Conservation (phyloP, 805 yeast species). For the Candida methanosorbosa region DNA sequence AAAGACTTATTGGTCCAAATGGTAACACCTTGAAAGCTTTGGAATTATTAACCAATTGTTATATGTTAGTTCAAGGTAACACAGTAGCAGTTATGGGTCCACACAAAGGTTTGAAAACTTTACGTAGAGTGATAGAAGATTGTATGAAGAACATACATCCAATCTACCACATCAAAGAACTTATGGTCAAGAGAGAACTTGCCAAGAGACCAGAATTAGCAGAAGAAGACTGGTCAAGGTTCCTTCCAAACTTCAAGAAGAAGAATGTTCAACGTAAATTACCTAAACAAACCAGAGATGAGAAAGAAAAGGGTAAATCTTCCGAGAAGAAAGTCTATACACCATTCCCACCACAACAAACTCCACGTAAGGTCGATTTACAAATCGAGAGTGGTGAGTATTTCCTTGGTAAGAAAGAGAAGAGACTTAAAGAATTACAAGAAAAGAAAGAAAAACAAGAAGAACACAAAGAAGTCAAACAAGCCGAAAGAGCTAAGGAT, state of each 20-base stretch:
- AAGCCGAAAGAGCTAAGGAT: constrained; percentile 65
- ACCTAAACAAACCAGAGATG: constrained; percentile 58
- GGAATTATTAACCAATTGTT: constrained; percentile 91
- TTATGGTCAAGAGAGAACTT: constrained; percentile 94
- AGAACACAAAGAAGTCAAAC: constrained; percentile 55
- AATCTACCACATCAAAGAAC: constrained; percentile 93
- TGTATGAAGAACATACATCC: constrained; percentile 97
- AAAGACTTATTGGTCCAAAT: constrained; percentile 91
- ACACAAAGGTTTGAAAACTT: constrained; percentile 82
- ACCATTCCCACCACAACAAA: constrained; percentile 98
- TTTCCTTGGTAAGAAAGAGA: constrained; percentile 82
- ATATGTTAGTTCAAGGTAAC: constrained; percentile 92
- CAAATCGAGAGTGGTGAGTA: constrained; percentile 98
- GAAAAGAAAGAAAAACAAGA: constrained; percentile 77
- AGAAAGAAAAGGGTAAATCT: constrained; percentile 28
- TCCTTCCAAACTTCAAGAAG: constrained; percentile 93
- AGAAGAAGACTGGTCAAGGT: constrained; percentile 93
- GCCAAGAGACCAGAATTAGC: constrained; percentile 94
- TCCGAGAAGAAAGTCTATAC: constrained; percentile 75
- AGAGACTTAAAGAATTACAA: constrained; percentile 58
- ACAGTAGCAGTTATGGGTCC: constrained; percentile 98
- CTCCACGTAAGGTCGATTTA: constrained; percentile 93
- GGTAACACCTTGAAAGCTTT: constrained; percentile 95
- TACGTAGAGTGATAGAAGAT: constrained; percentile 92
- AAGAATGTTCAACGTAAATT: constrained; percentile 91